Evolutionary conservation across 169 alveolate species (phyloP), one percentile per base, ranked within the genome.

Genomic region (Plasmodium malariae): DNA sequence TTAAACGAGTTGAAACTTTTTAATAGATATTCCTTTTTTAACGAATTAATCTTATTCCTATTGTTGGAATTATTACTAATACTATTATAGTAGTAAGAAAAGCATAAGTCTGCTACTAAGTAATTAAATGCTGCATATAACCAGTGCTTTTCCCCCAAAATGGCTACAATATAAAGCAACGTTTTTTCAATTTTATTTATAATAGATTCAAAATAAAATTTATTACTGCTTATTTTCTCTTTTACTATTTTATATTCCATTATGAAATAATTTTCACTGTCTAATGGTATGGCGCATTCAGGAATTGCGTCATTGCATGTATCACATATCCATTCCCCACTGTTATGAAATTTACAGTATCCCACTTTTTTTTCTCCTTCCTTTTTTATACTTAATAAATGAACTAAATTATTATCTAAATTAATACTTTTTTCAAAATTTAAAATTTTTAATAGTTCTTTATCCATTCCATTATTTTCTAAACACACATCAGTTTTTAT

Each of bases 91-190:
- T 62, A 62, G 12, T 63, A 14, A 24, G 91, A 67, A 70, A 70
- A 62, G 69, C 80, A 55, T 17, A 88, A 59, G 55, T 86, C 92
- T 34, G 92, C 76, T 54, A 86, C 55, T 21, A 86, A 43, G 48
- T 55, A 86, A 86, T 86, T 86, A 51, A 57, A 86, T 24, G 87
- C 45, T 45, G 92, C 92, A 86, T 86, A 86, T 57, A 86, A 24
- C 92, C 92, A 86, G 43, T 86, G 92, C 26, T 65, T 86, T 36
- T 86, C 76, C 17, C 92, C 92, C 24, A 86, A 59, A 28, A 71
- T 70, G 3, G 74, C 74, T 37, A 86, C 43, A n/a, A 86, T 45
- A 86, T 70, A 70, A 48, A 54, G 28, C 26, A 76, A 74, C 0
- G 78, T 59, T 48, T 63, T 34, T 43, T 86, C 92, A 37, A 86